These are phyloP conservation scores for Platismatia glauca DNA, from an alignment of 495 filamentous ascomycete genomes.

Conservation along the genomic window DNA sequence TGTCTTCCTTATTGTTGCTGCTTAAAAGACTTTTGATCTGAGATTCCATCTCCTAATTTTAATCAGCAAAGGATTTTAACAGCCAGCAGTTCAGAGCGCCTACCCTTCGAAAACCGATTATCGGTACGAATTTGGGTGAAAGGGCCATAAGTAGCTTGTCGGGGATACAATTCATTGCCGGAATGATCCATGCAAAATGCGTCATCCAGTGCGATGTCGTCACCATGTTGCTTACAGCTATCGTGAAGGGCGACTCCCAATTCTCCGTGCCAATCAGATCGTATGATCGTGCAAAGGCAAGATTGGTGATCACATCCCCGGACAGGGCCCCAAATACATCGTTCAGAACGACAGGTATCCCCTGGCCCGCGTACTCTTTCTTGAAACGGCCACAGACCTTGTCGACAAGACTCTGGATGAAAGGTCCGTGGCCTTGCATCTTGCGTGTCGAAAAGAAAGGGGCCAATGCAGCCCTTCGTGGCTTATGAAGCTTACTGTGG, in stretches of 20 bases:
- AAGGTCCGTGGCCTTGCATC: slow-evolving; percentile 31
- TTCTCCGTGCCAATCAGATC: slow-evolving; percentile 7
- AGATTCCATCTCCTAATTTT: slow-evolving; percentile 8
- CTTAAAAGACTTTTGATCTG: slow-evolving; percentile 8
- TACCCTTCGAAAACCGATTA: slow-evolving; percentile 6
- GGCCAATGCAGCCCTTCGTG: slow-evolving; percentile 31
- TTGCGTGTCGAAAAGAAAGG: slow-evolving; percentile 38
- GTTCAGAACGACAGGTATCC: slow-evolving; percentile 8
- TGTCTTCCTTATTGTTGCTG: not conserved
- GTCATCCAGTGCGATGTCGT: slow-evolving; percentile 11
- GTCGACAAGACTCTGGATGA: slow-evolving; percentile 25
- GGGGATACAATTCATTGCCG: slow-evolving; percentile 6
- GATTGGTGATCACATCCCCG: slow-evolving; percentile 14
- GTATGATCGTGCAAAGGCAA: slow-evolving; percentile 15
- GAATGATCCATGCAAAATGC: slow-evolving; percentile 14
- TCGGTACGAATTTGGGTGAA: slow-evolving; percentile 2
- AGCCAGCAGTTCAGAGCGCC: no score
- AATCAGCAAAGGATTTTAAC: no score
- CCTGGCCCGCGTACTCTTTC: slow-evolving; percentile 6
- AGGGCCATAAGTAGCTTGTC: slow-evolving; percentile 6
- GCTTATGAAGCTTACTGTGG: slow-evolving; percentile 27
- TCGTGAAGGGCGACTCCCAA: slow-evolving; percentile 9
- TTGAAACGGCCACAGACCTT: slow-evolving; percentile 3
- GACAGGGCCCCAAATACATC: slow-evolving; percentile 15
- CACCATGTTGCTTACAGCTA: slow-evolving; percentile 6